Evolutionary conservation across 2,329 filamentous ascomycete species (phyloP).

Genomic region (Huntiella abstrusa): DNA sequence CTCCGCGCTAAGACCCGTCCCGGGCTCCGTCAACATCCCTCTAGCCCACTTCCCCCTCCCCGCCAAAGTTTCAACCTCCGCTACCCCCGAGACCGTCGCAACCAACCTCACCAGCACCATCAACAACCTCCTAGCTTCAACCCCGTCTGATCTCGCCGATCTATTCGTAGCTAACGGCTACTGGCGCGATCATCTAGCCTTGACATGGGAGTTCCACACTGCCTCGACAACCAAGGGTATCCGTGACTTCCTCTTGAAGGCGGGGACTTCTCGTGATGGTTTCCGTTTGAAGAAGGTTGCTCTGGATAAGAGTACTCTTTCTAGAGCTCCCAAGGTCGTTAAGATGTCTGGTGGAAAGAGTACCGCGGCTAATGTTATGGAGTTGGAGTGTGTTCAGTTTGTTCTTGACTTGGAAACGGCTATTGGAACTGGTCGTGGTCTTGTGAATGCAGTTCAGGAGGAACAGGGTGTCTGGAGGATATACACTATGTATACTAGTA

Average conservation of each 20-base stretch:
- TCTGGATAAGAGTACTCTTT: conserved; percentile 24
- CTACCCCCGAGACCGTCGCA: conserved; percentile 21
- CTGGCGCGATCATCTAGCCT: conserved; percentile 39
- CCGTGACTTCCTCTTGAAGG: conserved; percentile 19
- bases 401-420: conserved; percentile 35
- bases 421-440: conserved; percentile 34
- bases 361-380: conserved; percentile 16
- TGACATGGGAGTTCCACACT: conserved; percentile 38
- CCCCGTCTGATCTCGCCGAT: conserved; percentile 18
- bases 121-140: conserved; percentile 22
- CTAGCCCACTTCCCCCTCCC: conserved; percentile 21
- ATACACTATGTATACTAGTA: conserved; percentile 42
- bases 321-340: conserved; percentile 24
- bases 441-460: conserved; percentile 31
- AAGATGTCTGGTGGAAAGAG: conserved; percentile 25
- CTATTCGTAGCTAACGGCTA: conserved; percentile 28
- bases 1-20: conserved; percentile 17
- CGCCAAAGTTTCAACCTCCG: conserved; percentile 1
- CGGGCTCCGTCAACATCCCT: conserved; percentile 36
- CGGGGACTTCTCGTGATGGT: conserved; percentile 18
- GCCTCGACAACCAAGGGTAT: conserved; percentile 26
- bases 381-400: conserved; percentile 33
- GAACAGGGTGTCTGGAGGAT: conserved; percentile 33
- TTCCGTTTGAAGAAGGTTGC: conserved; percentile 25
- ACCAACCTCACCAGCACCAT: conserved; percentile 20